Base-by-base conservation (phyloP, 495 filamentous ascomycete genomes). In the Daldinia concentrica region DNA sequence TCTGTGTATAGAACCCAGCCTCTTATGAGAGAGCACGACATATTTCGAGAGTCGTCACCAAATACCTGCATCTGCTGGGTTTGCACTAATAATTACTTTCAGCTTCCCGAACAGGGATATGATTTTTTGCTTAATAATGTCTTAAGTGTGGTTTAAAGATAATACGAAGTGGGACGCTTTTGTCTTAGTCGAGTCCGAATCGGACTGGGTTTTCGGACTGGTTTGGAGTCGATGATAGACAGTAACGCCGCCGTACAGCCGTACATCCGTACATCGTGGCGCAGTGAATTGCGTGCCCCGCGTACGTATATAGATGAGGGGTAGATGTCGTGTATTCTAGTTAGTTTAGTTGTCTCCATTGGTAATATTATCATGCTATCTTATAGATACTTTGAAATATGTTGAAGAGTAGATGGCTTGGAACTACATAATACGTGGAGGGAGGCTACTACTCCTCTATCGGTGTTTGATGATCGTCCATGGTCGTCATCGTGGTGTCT, bases 401-500 rank as follows among this genome's bases (percentile, higher is more conserved):
- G 50, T 54, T 5, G 8, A 30, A 30, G 6, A 30, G 50, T 7
- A 24, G 30, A n/a, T 3, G 50, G 22, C 24, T 48, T 19, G 2
- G 41, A 36, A 3, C 32, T 36, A 36, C 11, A 8, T 19, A 48
- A 48, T 48, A 48, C 43, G 43, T 19, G 43, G 19, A 48, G 17
- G 17, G n/a, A n/a, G n/a, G n/a, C n/a, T n/a, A n/a, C 43, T 48
- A 43, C 26, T 30, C 5, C n/a, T 36, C 3, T 12, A 57, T 57
- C 4, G 27, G 54, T 17, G 17, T 34, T 32, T 57, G 30, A 57
- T 36, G 30, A 57, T 37, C 30, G n/a, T 36, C 50, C 22, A 58
- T 66, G 51, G 58, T 39, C 62, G 51, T 62, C 62, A 57, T 66
- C 68, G 43, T 62, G 29, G 34, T 37, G 57, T 62, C 57, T 62